These are phyloP conservation scores for Acrodontium crateriforme DNA, from an alignment of 2,329 filamentous ascomycete genomes.

Conservation along the genomic window DNA sequence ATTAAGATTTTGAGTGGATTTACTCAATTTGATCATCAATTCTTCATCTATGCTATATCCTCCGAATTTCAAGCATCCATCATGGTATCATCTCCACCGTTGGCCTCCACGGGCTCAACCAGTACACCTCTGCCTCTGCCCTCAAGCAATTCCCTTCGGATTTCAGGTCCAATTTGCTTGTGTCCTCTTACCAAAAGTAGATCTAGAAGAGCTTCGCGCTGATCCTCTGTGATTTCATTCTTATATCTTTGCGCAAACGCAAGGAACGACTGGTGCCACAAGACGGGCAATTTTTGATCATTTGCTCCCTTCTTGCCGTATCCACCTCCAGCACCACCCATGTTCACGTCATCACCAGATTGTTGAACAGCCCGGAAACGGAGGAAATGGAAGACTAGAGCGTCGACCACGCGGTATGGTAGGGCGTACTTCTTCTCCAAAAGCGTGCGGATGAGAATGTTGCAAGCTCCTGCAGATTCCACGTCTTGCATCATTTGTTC, in stretches of 20 bases:
- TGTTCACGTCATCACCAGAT: conserved; percentile 41
- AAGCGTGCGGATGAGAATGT: conserved; percentile 85
- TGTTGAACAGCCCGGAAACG: conserved; percentile 65
- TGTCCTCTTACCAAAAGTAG: conserved; percentile 75
- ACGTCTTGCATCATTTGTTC: conserved; percentile 72
- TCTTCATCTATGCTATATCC: too few relatives aligned
- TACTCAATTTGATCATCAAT: too few relatives aligned
- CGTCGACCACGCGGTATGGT: conserved; percentile 87
- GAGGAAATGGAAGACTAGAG: conserved; percentile 90
- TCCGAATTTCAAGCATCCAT: conserved; percentile 35
- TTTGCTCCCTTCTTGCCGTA: conserved; percentile 30
- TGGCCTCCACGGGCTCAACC: conserved; percentile 42
- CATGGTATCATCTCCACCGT: conserved; percentile 81
- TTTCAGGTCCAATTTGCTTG: conserved; percentile 77
- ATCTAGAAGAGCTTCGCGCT: conserved; percentile 81
- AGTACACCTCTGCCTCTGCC: conserved; percentile 73
- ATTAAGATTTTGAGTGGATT: too few relatives aligned
- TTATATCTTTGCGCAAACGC: conserved; percentile 90
- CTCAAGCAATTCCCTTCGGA: conserved; percentile 74
- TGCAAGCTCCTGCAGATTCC: conserved; percentile 81
- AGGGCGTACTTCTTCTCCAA: conserved; percentile 96
- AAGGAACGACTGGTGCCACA: conserved; percentile 91
- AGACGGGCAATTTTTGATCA: conserved; percentile 54
- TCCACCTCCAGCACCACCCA: conserved; percentile 30
- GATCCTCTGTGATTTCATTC: conserved; percentile 92